phyloP scores from a whole-genome alignment of 2,329 filamentous ascomycete species.

The Fusarium sambucinum region DNA sequence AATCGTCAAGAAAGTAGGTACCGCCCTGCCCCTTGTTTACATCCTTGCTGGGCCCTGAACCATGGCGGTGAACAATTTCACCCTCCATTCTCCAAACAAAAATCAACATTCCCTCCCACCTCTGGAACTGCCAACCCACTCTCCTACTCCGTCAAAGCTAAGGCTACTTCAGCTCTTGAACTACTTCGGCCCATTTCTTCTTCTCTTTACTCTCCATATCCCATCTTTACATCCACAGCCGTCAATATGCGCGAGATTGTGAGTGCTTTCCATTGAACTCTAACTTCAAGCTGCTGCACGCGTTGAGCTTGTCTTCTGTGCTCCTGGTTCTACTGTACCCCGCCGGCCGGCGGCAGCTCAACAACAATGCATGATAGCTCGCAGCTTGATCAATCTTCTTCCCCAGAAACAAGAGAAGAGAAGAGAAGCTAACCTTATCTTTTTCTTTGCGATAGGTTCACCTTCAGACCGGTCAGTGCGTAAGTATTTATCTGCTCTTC shows the following conservation, averaged over 20 bases:
- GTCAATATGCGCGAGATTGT: constrained; percentile 77
- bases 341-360: constrained; percentile 47
- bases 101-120: constrained; percentile 52
- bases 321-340: constrained; percentile 55
- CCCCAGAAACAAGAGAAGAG: constrained; percentile 32
- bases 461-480: constrained; percentile 99
- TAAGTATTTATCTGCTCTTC: constrained; percentile 60
- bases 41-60: constrained; percentile 39
- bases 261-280: constrained; percentile 54
- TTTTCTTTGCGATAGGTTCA: constrained; percentile 82
- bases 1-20: constrained; percentile 42
- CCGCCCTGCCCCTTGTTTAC: constrained; percentile 46
- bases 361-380: constrained; percentile 32
- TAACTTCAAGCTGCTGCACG: constrained; percentile 18
- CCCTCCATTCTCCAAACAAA: constrained; percentile 50
- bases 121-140: constrained; percentile 48
- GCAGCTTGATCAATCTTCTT: constrained; percentile 21
- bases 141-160: constrained; percentile 52
- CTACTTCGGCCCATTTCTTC: constrained; percentile 42
- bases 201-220: constrained; percentile 45
- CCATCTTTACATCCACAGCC: constrained; percentile 44
- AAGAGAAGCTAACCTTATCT: constrained; percentile 67
- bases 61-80: constrained; percentile 55
- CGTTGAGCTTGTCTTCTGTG: constrained; percentile 19
- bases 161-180: constrained; percentile 51